Percentiles rank a stretch among this genome's conserved stretches.
These are phyloP conservation scores for Citeromyces nyonsensis DNA, from an alignment of 805 yeast species.

Conservation along the genomic window DNA sequence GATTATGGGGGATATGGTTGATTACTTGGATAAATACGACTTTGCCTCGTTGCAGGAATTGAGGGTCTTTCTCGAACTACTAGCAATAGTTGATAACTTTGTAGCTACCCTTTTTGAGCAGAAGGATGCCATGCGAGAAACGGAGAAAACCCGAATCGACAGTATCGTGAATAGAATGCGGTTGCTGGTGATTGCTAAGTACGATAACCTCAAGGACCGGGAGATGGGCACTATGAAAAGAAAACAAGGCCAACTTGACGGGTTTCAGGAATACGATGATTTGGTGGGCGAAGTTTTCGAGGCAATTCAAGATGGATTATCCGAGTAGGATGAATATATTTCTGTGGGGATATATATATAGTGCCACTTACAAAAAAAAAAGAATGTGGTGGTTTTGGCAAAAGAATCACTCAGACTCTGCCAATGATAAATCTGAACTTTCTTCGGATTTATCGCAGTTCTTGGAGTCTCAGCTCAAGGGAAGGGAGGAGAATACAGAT, in stretches of 20 bases:
- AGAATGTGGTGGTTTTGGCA: background rate
- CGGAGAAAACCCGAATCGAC: conserved; percentile 17
- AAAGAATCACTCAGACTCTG: background rate
- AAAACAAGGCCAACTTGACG: background rate
- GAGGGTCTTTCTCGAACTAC: conserved; percentile 7
- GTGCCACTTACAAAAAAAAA: too few species aligned
- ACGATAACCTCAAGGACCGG: conserved; percentile 11
- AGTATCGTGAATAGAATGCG: conserved; percentile 15
- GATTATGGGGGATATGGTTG: conserved; percentile 53
- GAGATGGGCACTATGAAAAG: background rate
- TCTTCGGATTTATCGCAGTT: background rate
- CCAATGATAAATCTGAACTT: background rate
- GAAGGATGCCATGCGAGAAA: conserved; percentile 10
- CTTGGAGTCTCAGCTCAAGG: background rate
- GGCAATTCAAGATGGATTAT: conserved; percentile 9
- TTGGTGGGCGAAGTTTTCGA: conserved; percentile 18
- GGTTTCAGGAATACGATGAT: conserved; percentile 7
- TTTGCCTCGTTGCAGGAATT: conserved; percentile 9
- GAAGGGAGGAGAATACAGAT: too few species aligned
- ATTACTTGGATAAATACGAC: conserved; percentile 29
- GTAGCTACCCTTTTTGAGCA: conserved; percentile 14
- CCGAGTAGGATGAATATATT: background rate
- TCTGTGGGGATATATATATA: background rate
- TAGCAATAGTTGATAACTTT: conserved; percentile 15
- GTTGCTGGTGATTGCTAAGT: conserved; percentile 10